Conservation (phyloP, 805 yeast species). For the Yarrowia sp. region DNA sequence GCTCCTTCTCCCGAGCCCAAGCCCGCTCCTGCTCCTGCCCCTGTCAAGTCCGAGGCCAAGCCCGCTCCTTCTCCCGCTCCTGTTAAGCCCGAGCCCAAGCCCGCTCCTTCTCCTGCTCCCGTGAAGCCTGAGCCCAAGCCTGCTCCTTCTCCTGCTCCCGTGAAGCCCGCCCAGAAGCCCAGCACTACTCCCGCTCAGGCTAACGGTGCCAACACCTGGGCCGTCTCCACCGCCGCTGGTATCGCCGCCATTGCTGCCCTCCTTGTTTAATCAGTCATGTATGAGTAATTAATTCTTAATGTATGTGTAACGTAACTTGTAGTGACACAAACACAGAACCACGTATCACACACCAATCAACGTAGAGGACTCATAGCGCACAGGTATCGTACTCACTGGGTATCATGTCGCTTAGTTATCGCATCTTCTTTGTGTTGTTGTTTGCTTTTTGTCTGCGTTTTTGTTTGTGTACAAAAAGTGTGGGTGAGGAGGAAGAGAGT, state of each 20-base stretch:
- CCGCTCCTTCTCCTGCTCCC: background rate
- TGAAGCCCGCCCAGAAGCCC: background rate
- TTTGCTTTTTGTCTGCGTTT: no score
- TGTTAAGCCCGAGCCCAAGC: background rate
- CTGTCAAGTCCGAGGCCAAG: background rate
- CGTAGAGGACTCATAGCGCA: no score
- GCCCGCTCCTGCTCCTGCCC: background rate
- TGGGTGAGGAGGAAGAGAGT: no score
- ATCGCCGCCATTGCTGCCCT: conserved; percentile 16
- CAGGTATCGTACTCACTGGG: no score
- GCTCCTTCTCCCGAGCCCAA: background rate
- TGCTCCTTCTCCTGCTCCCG: background rate
- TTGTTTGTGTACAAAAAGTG: no score
- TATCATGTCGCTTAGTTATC: no score
- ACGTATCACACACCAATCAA: no score
- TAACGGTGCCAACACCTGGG: conserved; percentile 2
- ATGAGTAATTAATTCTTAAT: background rate
- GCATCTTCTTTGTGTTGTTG: no score
- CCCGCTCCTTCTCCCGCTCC: background rate
- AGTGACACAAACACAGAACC: no score
- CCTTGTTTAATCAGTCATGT: background rate
- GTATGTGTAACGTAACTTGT: no score
- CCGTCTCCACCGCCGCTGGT: conserved; percentile 16
- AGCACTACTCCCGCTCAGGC: background rate
- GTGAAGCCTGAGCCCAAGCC: background rate